Percentiles rank a stretch among this genome's conserved stretches.
phyloP scores from a whole-genome alignment of 805 yeast genomes.

The Pichia paraexigua region DNA sequence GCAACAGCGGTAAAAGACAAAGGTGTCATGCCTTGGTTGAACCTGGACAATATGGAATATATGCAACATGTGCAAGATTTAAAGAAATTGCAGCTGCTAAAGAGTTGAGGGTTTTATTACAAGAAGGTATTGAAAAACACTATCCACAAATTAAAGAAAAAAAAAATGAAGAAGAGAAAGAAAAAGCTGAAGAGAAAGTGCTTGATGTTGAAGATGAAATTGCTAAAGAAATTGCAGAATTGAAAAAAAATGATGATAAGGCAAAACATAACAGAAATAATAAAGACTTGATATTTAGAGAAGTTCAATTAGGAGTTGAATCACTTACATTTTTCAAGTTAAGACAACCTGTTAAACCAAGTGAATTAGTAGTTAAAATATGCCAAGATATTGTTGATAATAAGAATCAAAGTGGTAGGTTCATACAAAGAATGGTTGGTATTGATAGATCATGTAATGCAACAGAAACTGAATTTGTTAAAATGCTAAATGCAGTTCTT shows the following conservation, averaged over 20 bases:
- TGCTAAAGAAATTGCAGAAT: conserved; percentile 55
- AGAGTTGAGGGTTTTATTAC: conserved; percentile 56
- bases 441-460: conserved; percentile 70
- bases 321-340: conserved; percentile 82
- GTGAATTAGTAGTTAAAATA: conserved; percentile 51
- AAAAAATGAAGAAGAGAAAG: conserved; percentile 1
- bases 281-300: conserved; percentile 42
- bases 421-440: conserved; percentile 75
- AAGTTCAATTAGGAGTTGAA: conserved; percentile 65
- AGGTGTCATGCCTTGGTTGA: conserved; percentile 49
- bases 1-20: conserved; percentile 29
- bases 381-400: conserved; percentile 52
- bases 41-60: conserved; percentile 81
- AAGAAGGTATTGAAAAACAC: conserved; percentile 42
- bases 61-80: conserved; percentile 80
- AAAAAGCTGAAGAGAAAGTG: conserved; percentile 27
- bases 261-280: conserved; percentile 28
- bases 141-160: conserved; percentile 30
- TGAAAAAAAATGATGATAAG: conserved; percentile 33
- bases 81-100: conserved; percentile 71
- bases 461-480: conserved; percentile 54
- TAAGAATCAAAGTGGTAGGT: conserved; percentile 53
- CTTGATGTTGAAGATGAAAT: conserved; percentile 71
- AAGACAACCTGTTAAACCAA: conserved; percentile 73
- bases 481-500: conserved; percentile 30